A percentile compares a stretch with the other conserved stretches of the same genome.
Evolutionary conservation across 192 early-diverging fungal genomes (phyloP).

Genomic region (Backusella macrospora): DNA sequence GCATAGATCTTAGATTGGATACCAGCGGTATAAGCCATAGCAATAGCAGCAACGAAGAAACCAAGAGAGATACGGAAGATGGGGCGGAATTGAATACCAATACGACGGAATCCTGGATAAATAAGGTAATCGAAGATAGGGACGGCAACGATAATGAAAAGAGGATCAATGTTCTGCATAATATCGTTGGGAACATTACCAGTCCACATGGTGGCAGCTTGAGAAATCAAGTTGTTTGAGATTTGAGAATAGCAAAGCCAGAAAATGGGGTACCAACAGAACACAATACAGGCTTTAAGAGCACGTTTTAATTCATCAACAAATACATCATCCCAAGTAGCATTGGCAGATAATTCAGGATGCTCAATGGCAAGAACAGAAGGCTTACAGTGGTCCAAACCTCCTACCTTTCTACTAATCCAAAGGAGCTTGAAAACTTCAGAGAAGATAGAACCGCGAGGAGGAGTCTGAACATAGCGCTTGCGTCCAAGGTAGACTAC

Average conservation of each 20-base stretch:
- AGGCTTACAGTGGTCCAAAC: slow-evolving; percentile 66
- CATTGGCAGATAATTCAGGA: slow-evolving; percentile 1
- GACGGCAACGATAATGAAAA: slow-evolving; percentile 67
- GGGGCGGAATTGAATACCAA: slow-evolving; percentile 57
- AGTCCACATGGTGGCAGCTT: slow-evolving; percentile 60
- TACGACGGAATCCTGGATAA: slow-evolving; percentile 60
- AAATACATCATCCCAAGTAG: slow-evolving; percentile 73
- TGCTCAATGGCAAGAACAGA: slow-evolving; percentile 44
- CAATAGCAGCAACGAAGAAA: slow-evolving; percentile 58
- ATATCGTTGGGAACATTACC: slow-evolving; percentile 65
- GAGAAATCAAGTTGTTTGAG: slow-evolving; percentile 61
- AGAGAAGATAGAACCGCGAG: slow-evolving; percentile 62
- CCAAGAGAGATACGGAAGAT: slow-evolving; percentile 68
- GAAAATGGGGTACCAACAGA: slow-evolving; percentile 73
- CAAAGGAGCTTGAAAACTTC: slow-evolving; percentile 48
- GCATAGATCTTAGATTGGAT: slow-evolving; percentile 66
- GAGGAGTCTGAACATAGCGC: slow-evolving; percentile 54
- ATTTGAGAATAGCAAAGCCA: slow-evolving; percentile 75
- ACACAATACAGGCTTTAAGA: slow-evolving; percentile 67
- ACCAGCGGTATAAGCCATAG: slow-evolving; percentile 64
- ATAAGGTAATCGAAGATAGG: slow-evolving; percentile 66
- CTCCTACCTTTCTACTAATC: slow-evolving; percentile 37
- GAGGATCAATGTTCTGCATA: slow-evolving; percentile 67
- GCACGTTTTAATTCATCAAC: slow-evolving; percentile 66
- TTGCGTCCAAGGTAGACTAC: slow-evolving; percentile 55